Evolutionary conservation across 2,329 filamentous ascomycete genomes (phyloP), one percentile per base, ranked within the genome.

Genomic region (Ascochyta koolunga): DNA sequence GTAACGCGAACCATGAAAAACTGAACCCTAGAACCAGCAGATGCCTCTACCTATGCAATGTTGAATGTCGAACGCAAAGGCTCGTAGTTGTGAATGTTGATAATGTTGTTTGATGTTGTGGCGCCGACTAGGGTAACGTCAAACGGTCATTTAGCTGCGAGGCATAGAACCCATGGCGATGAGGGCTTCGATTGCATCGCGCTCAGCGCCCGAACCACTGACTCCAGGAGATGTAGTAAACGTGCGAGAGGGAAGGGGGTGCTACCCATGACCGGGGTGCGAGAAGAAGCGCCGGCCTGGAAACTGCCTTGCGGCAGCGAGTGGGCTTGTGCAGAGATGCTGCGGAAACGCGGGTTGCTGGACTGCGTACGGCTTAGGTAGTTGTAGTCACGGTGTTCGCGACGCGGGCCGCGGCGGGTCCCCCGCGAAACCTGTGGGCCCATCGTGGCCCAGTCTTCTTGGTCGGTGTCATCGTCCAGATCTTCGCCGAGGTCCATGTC

Each of bases 381-480:
- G 58, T 75, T 75, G 60, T 75, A 75, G 60, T 75, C 70, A 61
- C 72, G 72, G 50, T 70, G 65, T 59, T 70, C 67, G 49, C 61
- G 61, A 50, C 64, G 65, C 54, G 66, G 68, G 46, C 64, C 65
- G 61, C 64, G 62, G 48, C 56, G 62, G 61, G 77, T 84, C 45
- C 50, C 40, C 45, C 51, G 51, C 33, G 51, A 45, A 49, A 50
- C 25, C 75, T 82, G 91, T 25, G 93, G 91, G 49, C 92, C 93
- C 58, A 96, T 89, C 46, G 89, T 86, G 40, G 90, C 91, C 93
- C 93, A 97, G 76, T 98, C 93, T 76, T 98, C 93, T 71, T 97
- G 91, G 71, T 98, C 95, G 21, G 95, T 98, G 55, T 90, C 84
- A 70, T 96, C 91, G 59, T 79, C 76, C 56, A 90, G 86, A 69